Evolutionary conservation across 1,139 yeast species (phyloP).

Genomic region (Hansenula sp.): DNA sequence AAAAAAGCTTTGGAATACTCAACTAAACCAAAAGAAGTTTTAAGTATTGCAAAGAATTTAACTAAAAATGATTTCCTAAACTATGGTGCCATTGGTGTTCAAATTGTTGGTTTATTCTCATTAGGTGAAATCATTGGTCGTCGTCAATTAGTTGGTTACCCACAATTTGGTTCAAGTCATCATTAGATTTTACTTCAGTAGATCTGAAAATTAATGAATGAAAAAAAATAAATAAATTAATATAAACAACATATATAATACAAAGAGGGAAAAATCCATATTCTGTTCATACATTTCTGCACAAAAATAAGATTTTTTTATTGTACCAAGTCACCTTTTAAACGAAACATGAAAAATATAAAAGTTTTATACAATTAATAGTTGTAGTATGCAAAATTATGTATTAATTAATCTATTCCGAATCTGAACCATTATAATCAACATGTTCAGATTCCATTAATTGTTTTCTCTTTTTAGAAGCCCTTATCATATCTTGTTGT

Average conservation of each 20-base stretch:
- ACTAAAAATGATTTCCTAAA: constrained; percentile 55
- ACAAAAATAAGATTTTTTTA: not conserved
- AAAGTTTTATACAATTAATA: not conserved
- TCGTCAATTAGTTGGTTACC: constrained; percentile 87
- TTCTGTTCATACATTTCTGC: constrained; percentile 1
- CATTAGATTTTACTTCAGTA: constrained; percentile 5
- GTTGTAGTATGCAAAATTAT: not conserved
- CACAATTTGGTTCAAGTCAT: constrained; percentile 25
- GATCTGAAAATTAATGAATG: not conserved
- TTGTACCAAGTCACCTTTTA: too few species aligned
- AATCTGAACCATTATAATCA: not conserved
- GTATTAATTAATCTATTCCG: not conserved
- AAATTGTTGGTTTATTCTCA: constrained; percentile 86
- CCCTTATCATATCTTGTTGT: constrained; percentile 70
- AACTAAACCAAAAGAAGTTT: constrained; percentile 40
- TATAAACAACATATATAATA: not conserved
- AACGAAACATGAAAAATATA: not conserved
- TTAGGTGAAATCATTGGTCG: constrained; percentile 97
- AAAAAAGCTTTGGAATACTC: constrained; percentile 33
- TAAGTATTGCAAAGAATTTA: constrained; percentile 39
- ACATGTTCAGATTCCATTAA: not conserved
- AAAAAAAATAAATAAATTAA: not conserved
- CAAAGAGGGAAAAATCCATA: not conserved
- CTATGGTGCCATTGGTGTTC: constrained; percentile 76
- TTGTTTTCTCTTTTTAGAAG: constrained; percentile 60